These are phyloP conservation scores for Boletus huronensis DNA, from an alignment of 768 basidiomycete genomes.

Conservation along the genomic window DNA sequence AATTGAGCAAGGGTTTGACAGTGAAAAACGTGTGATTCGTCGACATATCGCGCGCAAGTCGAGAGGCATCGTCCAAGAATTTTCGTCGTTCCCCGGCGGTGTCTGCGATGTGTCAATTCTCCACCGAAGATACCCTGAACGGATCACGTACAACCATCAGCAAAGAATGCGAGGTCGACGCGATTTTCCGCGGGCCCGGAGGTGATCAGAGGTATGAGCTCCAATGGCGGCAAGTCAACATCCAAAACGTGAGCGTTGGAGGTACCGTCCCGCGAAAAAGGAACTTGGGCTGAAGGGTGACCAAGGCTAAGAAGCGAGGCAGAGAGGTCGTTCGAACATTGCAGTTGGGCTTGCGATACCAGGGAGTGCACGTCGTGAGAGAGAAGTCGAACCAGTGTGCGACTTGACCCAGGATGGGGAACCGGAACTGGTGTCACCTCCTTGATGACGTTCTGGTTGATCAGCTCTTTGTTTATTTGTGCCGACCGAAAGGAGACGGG, in stretches of 20 bases:
- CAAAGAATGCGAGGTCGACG: slow-evolving; percentile 73
- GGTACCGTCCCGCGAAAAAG: slow-evolving; percentile 3
- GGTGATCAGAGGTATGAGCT: slow-evolving; percentile 52
- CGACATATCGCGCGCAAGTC: slow-evolving; percentile 67
- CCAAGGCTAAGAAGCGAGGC: neutral
- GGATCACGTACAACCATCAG: slow-evolving; percentile 64
- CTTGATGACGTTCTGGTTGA: slow-evolving; percentile 6
- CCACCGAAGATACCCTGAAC: neutral
- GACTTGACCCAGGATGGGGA: slow-evolving; percentile 2
- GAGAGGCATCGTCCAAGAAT: slow-evolving; percentile 61
- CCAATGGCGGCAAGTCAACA: slow-evolving; percentile 41
- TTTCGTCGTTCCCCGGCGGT: slow-evolving; percentile 51
- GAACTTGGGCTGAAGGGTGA: slow-evolving; percentile 6
- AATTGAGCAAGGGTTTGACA: slow-evolving; percentile 72
- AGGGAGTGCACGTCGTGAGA: slow-evolving; percentile 19
- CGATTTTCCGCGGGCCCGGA: slow-evolving; percentile 65
- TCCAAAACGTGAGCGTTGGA: neutral
- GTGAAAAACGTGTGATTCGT: slow-evolving; percentile 74
- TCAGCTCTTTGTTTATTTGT: slow-evolving; percentile 22
- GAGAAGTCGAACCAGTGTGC: slow-evolving; percentile 16
- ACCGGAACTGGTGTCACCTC: slow-evolving; percentile 9
- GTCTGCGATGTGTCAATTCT: slow-evolving; percentile 41
- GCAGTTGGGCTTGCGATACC: slow-evolving; percentile 16
- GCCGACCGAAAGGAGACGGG: slow-evolving; percentile 17
- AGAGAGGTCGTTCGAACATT: slow-evolving; percentile 25